Conservation (phyloP, 768 basidiomycete species). For the Mycena metata region DNA sequence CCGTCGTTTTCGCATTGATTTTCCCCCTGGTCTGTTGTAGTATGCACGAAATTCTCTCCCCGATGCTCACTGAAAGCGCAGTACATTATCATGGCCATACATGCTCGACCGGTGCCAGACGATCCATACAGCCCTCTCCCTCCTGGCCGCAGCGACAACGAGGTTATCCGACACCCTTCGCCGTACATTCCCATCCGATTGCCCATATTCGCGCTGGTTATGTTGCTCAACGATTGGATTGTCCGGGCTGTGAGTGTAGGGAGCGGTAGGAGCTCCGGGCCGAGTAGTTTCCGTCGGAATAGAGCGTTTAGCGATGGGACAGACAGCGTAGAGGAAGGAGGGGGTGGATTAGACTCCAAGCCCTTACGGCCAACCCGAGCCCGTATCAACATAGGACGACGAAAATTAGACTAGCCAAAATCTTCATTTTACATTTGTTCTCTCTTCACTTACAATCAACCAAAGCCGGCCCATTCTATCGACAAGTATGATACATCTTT, state of each 20-base stretch:
- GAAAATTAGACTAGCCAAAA: conserved; percentile 60
- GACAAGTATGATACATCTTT: conserved; percentile 79
- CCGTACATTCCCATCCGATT: conserved; percentile 86
- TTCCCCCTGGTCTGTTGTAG: conserved; percentile 74
- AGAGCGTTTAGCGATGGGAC: conserved; percentile 61
- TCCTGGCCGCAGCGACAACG: conserved; percentile 45
- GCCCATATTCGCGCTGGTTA: conserved; percentile 80
- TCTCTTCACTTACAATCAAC: conserved; percentile 51
- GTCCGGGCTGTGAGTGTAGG: conserved; percentile 74
- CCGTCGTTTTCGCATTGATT: conserved; percentile 85
- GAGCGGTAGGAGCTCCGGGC: conserved; percentile 42
- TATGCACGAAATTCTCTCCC: not conserved
- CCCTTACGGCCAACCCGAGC: conserved; percentile 41
- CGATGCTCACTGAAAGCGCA: conserved; percentile 47
- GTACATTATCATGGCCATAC: conserved; percentile 90
- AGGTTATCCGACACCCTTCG: conserved; percentile 72
- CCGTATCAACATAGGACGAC: conserved; percentile 57
- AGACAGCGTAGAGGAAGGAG: conserved; percentile 76
- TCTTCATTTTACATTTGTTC: conserved; percentile 29
- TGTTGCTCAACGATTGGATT: conserved; percentile 80
- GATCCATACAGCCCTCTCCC: conserved; percentile 80
- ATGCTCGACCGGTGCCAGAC: conserved; percentile 77
- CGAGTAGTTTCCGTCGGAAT: conserved; percentile 39
- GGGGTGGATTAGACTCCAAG: conserved; percentile 42
- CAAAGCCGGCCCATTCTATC: conserved; percentile 94